Conservation (phyloP, 208 protist genomes). For the Angomonas ambiguus region DNA sequence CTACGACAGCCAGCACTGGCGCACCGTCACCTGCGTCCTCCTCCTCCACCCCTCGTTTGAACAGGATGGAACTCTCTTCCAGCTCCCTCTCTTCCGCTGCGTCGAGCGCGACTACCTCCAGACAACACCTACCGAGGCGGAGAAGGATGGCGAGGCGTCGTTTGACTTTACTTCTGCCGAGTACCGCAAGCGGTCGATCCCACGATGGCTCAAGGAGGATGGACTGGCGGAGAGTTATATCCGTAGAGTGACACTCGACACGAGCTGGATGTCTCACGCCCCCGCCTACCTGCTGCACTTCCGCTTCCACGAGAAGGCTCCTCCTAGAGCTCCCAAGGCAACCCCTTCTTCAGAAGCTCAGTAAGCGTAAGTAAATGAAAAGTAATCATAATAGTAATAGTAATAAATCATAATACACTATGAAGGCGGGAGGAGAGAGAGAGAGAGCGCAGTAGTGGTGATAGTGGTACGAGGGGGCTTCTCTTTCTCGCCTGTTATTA, state of each 20-base stretch:
- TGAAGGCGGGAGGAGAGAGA: no score
- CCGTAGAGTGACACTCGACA: conserved; percentile 30
- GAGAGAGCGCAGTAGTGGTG: no score
- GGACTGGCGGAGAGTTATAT: conserved; percentile 20
- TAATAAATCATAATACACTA: background rate
- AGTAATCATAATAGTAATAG: background rate
- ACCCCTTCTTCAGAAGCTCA: background rate
- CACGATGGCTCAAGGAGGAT: background rate
- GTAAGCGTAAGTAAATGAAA: background rate
- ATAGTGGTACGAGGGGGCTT: no score
- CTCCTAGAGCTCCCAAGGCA: background rate
- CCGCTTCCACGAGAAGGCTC: conserved; percentile 18
- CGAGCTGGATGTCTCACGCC: conserved; percentile 66
- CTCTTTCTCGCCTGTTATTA: no score
- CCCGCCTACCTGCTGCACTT: conserved; percentile 63
- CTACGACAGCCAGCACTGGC: conserved; percentile 32
- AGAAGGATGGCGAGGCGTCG: background rate
- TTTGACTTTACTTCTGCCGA: conserved; percentile 5
- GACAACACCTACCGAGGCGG: background rate
- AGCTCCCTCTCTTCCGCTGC: conserved; percentile 59
- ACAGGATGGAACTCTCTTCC: conserved; percentile 17
- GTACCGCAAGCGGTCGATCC: background rate
- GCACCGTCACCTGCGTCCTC: conserved; percentile 50
- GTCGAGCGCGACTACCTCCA: conserved; percentile 18
- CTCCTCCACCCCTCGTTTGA: conserved; percentile 30